Base-by-base conservation (phyloP, 257 asterid species). In the Lantana camara region DNA sequence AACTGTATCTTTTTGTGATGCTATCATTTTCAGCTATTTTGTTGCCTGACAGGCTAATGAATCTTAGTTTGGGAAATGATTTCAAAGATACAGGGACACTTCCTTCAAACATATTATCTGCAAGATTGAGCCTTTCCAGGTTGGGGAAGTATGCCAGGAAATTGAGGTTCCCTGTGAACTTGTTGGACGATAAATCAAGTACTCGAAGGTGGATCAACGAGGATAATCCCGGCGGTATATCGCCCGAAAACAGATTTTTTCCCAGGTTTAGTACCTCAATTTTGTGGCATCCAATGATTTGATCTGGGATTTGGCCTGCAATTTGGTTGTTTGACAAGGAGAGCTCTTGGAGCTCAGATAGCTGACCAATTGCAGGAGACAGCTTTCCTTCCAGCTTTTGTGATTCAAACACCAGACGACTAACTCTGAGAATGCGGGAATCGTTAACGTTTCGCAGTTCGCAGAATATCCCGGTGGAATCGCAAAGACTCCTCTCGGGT, bases 81-180 rank as follows among this genome's bases (percentile, higher is more conserved):
- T 63, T 87, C 60, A 92, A 57, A 9, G 85, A 79, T 1, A 60
- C 51, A 2, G 98, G 98, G 4, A 85, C 38, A 58, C 79, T 79
- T 15, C 97, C 96, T 7, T 77, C 58, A 70, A 92, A 87, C 78
- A 73, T 9, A 57, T 89, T 89, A 66, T 83, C 88, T 35, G 95
- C 83, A 37, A 92, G 83, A 53, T 85, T 79, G 45, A 92, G 82
- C 42, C 74, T 82, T 68, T 92, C 97, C 66, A 92, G 79, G 73
- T 86, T 85, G 40, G 95, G 89, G 23, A 87, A 83, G 66, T 81
- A 29, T 45, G 79, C 85, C 86, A 92, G 51, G 86, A 92, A 92
- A 57, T 63, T 79, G 70, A 92, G 68, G 22, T 71, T 74, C 8
- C 98, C 98, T 0, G 84, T 46, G 38, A 92, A 75, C 64, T 63